Percentiles rank a stretch among this genome's conserved stretches.
phyloP scores from a whole-genome alignment of 352 stramenopile species.

The Pythium dissimile region DNA sequence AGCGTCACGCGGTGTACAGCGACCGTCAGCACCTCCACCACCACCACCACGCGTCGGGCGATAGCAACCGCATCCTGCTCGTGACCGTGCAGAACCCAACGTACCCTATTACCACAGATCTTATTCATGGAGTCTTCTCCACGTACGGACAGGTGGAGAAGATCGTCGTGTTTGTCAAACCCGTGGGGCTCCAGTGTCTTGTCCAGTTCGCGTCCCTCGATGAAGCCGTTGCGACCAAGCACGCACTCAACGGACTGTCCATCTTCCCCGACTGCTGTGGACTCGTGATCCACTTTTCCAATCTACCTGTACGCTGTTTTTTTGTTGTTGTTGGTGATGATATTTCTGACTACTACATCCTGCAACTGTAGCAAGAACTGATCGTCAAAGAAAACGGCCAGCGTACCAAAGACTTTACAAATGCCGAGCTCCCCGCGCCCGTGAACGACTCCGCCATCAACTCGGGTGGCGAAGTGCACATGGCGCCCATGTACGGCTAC shows the following conservation, averaged over 20 bases:
- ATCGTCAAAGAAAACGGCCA: constrained; percentile 61
- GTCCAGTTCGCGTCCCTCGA: constrained; percentile 47
- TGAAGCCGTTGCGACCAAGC: constrained; percentile 39
- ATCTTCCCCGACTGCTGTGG: constrained; percentile 61
- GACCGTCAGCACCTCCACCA: constrained; percentile 7
- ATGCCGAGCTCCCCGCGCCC: constrained; percentile 27
- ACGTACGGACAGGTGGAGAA: constrained; percentile 53
- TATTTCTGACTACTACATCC: not conserved
- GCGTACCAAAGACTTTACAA: constrained; percentile 51
- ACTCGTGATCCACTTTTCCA: constrained; percentile 62
- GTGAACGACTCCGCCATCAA: constrained; percentile 29
- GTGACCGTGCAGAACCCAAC: constrained; percentile 67
- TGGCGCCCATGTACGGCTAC: constrained; percentile 19
- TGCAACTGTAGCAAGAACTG: constrained; percentile 45
- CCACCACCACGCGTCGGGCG: not conserved
- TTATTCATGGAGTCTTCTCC: constrained; percentile 47
- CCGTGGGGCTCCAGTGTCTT: constrained; percentile 48
- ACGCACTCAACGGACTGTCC: constrained; percentile 44
- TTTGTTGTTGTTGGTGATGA: not conserved
- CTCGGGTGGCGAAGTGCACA: constrained; percentile 21
- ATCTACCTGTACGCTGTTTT: constrained; percentile 32
- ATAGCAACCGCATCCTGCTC: constrained; percentile 55
- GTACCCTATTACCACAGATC: constrained; percentile 52
- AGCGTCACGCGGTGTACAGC: constrained; percentile 18
- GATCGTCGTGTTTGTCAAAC: constrained; percentile 61